Percentiles rank a stretch among this genome's conserved stretches.
Conservation (phyloP, 2,329 filamentous ascomycete genomes). For the Tolypocladium ophioglossoides region DNA sequence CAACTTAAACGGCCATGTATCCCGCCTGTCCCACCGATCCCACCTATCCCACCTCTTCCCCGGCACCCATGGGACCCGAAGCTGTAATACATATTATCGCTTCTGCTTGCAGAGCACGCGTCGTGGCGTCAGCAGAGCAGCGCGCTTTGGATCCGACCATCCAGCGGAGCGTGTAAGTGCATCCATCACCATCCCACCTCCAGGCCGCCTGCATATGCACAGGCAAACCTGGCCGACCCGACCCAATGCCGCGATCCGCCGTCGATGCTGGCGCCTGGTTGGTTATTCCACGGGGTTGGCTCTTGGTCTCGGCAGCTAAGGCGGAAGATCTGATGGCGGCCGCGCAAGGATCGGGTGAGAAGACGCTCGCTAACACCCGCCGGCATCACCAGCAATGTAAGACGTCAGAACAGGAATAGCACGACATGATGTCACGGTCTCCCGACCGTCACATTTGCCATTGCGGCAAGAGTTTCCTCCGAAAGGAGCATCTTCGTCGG, state of each 20-base stretch:
- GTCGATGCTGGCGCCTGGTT: too few relatives aligned
- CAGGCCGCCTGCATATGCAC: background rate
- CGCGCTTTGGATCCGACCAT: background rate
- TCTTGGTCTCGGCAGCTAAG: too few relatives aligned
- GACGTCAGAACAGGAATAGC: background rate
- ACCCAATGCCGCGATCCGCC: background rate
- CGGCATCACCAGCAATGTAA: background rate
- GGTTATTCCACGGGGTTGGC: too few relatives aligned
- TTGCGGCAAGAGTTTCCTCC: slow-evolving; percentile 28
- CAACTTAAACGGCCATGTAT: background rate
- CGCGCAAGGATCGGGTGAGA: background rate
- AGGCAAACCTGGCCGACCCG: background rate
- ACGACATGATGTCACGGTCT: slow-evolving; percentile 4
- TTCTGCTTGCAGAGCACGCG: background rate
- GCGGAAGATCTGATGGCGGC: background rate
- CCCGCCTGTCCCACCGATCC: background rate
- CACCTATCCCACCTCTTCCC: background rate
- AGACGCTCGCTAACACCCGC: background rate
- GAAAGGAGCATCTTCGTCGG: slow-evolving; percentile 28
- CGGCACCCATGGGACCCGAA: background rate
- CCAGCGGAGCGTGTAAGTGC: background rate
- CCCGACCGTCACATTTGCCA: slow-evolving; percentile 22
- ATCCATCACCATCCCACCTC: background rate
- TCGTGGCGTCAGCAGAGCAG: background rate
- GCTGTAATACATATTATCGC: background rate